Evolutionary conservation across 192 early-diverging fungal species (phyloP), one percentile per base, ranked within the genome.

Genomic region (Chytriomyces confervae): DNA sequence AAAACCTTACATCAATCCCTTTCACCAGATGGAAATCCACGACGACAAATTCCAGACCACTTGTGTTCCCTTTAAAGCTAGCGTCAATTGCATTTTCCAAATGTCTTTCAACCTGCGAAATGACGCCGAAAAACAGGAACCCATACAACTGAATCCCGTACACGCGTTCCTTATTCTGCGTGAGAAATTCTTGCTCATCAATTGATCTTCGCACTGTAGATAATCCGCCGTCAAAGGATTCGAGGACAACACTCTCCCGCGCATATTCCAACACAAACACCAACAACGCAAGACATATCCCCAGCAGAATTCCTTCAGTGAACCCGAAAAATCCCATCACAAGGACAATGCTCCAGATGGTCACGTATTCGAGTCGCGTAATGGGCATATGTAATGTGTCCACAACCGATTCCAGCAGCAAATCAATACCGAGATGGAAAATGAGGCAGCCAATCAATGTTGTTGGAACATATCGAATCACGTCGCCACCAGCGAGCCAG

Each of bases 401-500:
- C 57, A 92, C 81, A 16, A 99, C 81, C 4, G 94, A 93, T 78
- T 98, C 97, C 63, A 94, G 95, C 46, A 98, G 69, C 43, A 99
- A 86, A 76, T 99, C 98, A 68, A 98, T 81, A 4, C 96, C 98
- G 44, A 99, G 85, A 75, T 97, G 95, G 84, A 99, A 98, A 67
- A 99, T 99, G 8, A 98, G 85, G n/a, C 94, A 91, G 16, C 96
- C 97, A 10, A 99, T 95, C 11, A 98, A 92, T 86, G 98, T 93
- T 1, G 94, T 92, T 5, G 97, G 97, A 24, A 99, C 96, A 79
- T 92, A 96, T 4, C 92, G 91, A 43, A 98, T 93, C 16, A 99
- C 91, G 73, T 92, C 86, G 3, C 92, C 93, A 0, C 97, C 97
- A 0, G 90, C 85, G 5, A 98, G 79, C 85, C 94, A 95, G 47